Evolutionary conservation across 352 stramenopile species (phyloP), one percentile per base, ranked within the genome.

Genomic region (Pythium vanterpoolii): DNA sequence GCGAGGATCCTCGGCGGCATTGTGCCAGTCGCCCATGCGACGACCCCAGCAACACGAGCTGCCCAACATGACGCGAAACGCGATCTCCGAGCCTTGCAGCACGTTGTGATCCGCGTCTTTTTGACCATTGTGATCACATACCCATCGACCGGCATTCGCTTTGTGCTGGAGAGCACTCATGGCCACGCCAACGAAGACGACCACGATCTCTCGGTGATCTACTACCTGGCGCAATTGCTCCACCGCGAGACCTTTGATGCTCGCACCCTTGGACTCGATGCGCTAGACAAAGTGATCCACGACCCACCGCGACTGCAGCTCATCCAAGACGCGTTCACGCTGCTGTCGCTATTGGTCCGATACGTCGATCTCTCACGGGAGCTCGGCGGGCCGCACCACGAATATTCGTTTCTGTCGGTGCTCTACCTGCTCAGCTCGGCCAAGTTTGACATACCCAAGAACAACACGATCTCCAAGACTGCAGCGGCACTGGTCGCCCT

Each of bases 111-210:
- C 9, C 80, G 79, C 43, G 45, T 90, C 9, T 71, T 92, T 49
- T 43, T 88, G 1, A 72, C 71, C 10, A 77, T 89, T 38, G 62
- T 76, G 9, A 72, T 79, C 34, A 74, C 66, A 5, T 87, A 83
- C 36, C 83, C 83, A 16, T 83, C 77, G 0, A 73, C 69, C 24
- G 83, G 83, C 7, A 74, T 87, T 43, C 73, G 79, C 8, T 89
- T 90, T 18, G 78, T 90, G 45, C 70, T 92, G 3, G 77, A 89
- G 45, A 85, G 73, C 55, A 90, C 83, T n/a, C 74, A 72, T 28
- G 83, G 75, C 4, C 60, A 75, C 7, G 47, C 68, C 0, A 71
- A 61, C 21, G 78, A 90, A 50, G 63, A 69, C 19, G 75, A 89
- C 26, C 71, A 71, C 1, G 68, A 87, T 52, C 69, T 72, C 18